These are phyloP conservation scores for Trametes coccinea DNA, from an alignment of 768 basidiomycete genomes.

Conservation along the genomic window DNA sequence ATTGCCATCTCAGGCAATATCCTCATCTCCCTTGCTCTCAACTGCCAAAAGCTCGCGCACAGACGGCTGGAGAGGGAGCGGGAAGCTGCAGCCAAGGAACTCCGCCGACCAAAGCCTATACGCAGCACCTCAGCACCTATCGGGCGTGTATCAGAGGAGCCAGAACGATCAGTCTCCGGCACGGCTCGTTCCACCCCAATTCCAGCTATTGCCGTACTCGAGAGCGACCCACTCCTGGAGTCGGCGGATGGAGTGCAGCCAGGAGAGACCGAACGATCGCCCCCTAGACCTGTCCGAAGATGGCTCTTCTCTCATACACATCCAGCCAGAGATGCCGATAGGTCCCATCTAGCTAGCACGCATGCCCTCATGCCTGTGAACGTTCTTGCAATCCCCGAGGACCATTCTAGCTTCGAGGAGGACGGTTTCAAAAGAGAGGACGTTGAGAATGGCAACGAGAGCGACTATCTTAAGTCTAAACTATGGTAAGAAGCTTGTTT, in stretches of 20 bases:
- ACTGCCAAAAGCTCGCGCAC: conserved; percentile 92
- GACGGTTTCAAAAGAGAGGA: conserved; percentile 22
- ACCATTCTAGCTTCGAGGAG: background rate
- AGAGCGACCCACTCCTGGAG: conserved; percentile 24
- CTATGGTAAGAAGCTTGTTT: conserved; percentile 56
- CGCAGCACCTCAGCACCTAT: conserved; percentile 7
- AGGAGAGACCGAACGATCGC: background rate
- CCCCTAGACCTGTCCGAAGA: conserved; percentile 2
- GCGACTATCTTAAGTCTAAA: conserved; percentile 80
- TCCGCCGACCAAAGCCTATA: conserved; percentile 1
- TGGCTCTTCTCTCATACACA: conserved; percentile 13
- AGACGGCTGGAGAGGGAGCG: conserved; percentile 53
- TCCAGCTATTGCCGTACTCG: conserved; percentile 14
- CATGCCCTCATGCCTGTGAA: conserved; percentile 26
- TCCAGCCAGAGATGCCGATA: conserved; percentile 14
- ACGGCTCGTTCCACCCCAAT: conserved; percentile 1
- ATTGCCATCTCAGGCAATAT: conserved; percentile 85
- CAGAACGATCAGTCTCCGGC: background rate
- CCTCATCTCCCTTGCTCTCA: conserved; percentile 87
- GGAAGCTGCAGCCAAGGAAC: conserved; percentile 9
- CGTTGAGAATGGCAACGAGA: conserved; percentile 49
- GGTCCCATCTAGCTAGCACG: conserved; percentile 18
- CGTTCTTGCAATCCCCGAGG: conserved; percentile 3
- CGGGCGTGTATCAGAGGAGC: background rate
- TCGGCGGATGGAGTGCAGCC: background rate